Evolutionary conservation across 1,139 yeast genomes (phyloP).

Genomic region (Scheffersomyces illinoinensis): DNA sequence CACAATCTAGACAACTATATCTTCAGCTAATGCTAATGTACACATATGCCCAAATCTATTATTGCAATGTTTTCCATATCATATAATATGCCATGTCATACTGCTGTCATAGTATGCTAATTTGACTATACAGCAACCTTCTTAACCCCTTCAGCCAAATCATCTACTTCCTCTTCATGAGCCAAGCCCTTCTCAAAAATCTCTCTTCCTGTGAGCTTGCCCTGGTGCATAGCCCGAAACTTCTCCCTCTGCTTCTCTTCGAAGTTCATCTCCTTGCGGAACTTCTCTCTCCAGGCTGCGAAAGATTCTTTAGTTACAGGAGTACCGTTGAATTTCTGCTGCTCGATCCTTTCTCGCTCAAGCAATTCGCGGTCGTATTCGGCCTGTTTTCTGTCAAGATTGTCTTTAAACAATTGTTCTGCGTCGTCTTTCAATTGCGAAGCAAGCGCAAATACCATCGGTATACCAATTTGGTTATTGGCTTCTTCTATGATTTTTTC

Average conservation of each 20-base stretch:
- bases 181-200: conserved; percentile 89
- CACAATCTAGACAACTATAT: too few species aligned
- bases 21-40: too few species aligned
- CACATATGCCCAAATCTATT: too few species aligned
- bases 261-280: conserved; percentile 59
- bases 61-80: background rate
- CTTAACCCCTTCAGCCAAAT: conserved; percentile 21
- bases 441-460: conserved; percentile 78
- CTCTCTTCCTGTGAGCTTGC: conserved; percentile 82
- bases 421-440: conserved; percentile 79
- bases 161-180: conserved; percentile 53
- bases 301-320: conserved; percentile 75
- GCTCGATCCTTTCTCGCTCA: conserved; percentile 63
- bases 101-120: background rate
- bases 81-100: background rate
- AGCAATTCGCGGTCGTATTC: conserved; percentile 57
- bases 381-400: conserved; percentile 56
- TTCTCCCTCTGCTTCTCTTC: conserved; percentile 53
- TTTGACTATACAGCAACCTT: conserved; percentile 15
- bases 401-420: conserved; percentile 61
- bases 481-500: conserved; percentile 59
- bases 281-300: conserved; percentile 64
- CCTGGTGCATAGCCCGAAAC: conserved; percentile 60
- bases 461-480: conserved; percentile 79
- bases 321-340: conserved; percentile 79